A percentile compares a stretch with the other conserved stretches of the same genome.
Evolutionary conservation across 352 stramenopile species (phyloP).

Genomic region (Phytophthora meadii): DNA sequence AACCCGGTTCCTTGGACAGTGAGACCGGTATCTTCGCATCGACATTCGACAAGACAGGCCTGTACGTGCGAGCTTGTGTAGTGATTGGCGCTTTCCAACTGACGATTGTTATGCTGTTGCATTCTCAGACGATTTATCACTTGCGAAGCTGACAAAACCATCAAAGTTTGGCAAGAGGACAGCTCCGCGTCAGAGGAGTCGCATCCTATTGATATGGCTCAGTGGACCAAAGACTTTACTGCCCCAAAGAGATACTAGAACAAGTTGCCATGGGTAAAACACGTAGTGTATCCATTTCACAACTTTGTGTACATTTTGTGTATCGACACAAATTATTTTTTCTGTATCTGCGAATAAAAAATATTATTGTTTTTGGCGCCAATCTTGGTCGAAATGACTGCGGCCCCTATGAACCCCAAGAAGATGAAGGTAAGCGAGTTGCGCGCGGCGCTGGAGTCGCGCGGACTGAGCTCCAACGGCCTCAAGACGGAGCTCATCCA

Average conservation of each 20-base stretch:
- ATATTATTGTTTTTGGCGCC: slow-evolving; percentile 3
- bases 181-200: slow-evolving; percentile 94
- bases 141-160: slow-evolving; percentile 99
- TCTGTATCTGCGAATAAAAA: slow-evolving; percentile 6
- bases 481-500: slow-evolving; percentile 92
- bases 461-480: slow-evolving; percentile 82
- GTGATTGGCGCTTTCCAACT: neutral
- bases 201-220: slow-evolving; percentile 98
- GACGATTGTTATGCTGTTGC: slow-evolving; percentile 43
- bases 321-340: neutral
- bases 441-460: slow-evolving; percentile 81
- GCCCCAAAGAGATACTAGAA: slow-evolving; percentile 80
- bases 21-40: slow-evolving; percentile 98
- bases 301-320: slow-evolving; percentile 4
- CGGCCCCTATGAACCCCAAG: slow-evolving; percentile 83
- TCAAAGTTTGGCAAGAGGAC: slow-evolving; percentile 99
- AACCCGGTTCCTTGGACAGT: slow-evolving; percentile 96
- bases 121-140: slow-evolving; percentile 95
- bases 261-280: neutral
- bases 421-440: slow-evolving; percentile 94
- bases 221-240: slow-evolving; percentile 96
- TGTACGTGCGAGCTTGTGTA: slow-evolving; percentile 53
- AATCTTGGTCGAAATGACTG: slow-evolving; percentile 29
- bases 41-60: slow-evolving; percentile 97
- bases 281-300: neutral